These are phyloP conservation scores for Senna tora DNA, from an alignment of 306 rosid genomes.

Conservation along the genomic window DNA sequence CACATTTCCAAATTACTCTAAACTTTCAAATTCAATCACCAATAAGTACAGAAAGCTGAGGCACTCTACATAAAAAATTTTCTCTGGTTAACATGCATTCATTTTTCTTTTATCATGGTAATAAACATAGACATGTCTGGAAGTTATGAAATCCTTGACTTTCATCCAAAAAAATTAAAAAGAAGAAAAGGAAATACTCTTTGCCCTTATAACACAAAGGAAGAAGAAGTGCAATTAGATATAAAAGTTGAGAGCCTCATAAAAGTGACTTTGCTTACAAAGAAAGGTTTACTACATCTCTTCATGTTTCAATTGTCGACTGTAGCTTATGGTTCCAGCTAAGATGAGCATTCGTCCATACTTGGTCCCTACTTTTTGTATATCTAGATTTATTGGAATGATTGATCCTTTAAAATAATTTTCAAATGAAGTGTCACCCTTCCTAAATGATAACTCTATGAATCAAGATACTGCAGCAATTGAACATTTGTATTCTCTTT, in stretches of 20 bases:
- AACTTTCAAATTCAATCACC: not conserved
- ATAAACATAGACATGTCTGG: not conserved
- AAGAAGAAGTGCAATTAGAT: not conserved
- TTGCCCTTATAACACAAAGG: not conserved
- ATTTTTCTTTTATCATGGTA: constrained; percentile 13
- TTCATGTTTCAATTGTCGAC: constrained; percentile 13
- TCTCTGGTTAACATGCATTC: constrained; percentile 2
- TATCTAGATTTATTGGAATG: not conserved
- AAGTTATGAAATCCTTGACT: constrained; percentile 7
- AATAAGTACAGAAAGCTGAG: not conserved
- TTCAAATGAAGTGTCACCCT: not conserved
- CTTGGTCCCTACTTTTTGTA: not conserved
- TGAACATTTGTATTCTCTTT: not conserved
- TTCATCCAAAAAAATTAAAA: not conserved
- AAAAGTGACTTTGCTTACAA: not conserved
- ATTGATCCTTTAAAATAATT: constrained; percentile 14
- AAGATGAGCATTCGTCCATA: not conserved
- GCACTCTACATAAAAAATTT: constrained; percentile 3
- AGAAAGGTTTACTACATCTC: constrained; percentile 21
- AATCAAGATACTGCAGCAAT: not conserved
- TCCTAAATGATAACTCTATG: not conserved
- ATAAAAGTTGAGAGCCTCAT: constrained; percentile 15
- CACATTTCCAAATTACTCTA: not conserved
- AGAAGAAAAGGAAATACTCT: not conserved
- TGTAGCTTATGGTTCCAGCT: constrained; percentile 16